Base-by-base conservation (phyloP, 345 rosid species). In the Eutrema yunnanense region DNA sequence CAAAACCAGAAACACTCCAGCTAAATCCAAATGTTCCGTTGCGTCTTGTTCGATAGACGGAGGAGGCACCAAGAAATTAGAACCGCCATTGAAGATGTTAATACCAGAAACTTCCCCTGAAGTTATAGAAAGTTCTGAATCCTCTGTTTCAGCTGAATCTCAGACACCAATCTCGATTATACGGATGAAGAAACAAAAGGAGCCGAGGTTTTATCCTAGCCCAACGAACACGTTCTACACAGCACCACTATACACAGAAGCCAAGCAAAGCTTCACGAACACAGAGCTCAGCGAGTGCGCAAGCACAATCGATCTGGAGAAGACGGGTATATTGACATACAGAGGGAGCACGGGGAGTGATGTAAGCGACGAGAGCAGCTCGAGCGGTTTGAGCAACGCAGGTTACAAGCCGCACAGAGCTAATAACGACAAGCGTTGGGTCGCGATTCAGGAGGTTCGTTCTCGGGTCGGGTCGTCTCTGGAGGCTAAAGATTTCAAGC, bases 261-360 rank as follows among this genome's bases (percentile, higher is more conserved):
- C 92, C 52, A 90, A 90, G 42, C 84, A 87, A 65, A 90, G 97
- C 80, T 90, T 88, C 81, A 87, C 90, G 49, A 84, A 81, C 67
- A 82, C 90, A 11, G 92, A 87, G 70, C 83, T 78, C 40, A 87
- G 96, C 72, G 92, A 90, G 66, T 82, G 85, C 65, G 85, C 77
- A 40, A 86, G 89, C 78, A 79, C 73, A 11, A 56, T 80, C 5
- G 91, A 87, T 80, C 82, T 88, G 82, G 82, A 88, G 87, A 90
- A 86, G 80, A 77, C 78, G 3, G 86, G 88, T 68, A n/a, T 86
- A 37, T 26, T 58, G 30, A 55, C 62, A 0, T 81, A 82, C 46
- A 83, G 96, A 71, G 96, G 86, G 63, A 90, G 98, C 84, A 86
- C 90, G 2, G 89, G 86, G 52, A 93, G 98, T 73, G 95, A 92